Evolutionary conservation across 208 protist genomes (phyloP).

Genomic region (Trypanosoma platydactyli): DNA sequence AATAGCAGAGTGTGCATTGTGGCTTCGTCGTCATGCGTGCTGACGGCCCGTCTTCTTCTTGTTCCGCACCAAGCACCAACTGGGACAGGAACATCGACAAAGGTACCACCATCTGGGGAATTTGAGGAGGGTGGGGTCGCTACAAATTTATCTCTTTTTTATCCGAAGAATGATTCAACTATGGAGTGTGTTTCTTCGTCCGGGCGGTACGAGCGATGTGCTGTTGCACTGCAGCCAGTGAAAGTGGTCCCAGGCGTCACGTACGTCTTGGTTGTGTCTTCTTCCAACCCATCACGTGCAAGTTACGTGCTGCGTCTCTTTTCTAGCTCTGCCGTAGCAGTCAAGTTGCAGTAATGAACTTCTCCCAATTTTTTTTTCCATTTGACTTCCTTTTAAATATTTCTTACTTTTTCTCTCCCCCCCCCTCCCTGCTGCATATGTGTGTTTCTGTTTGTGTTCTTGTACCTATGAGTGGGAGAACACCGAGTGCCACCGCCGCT

Average conservation of each 20-base stretch:
- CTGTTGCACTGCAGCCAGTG: slow-evolving; percentile 45
- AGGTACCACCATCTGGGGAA: slow-evolving; percentile 21
- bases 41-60: slow-evolving; percentile 56
- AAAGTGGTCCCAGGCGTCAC: slow-evolving; percentile 43
- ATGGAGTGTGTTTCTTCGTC: slow-evolving; percentile 65
- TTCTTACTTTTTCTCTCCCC: neutral
- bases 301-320: slow-evolving; percentile 76
- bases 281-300: slow-evolving; percentile 30
- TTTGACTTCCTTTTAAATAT: slow-evolving; percentile 2
- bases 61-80: slow-evolving; percentile 24
- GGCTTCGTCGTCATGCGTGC: slow-evolving; percentile 29
- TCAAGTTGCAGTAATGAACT: slow-evolving; percentile 31
- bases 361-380: slow-evolving; percentile 12
- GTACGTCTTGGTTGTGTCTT: slow-evolving; percentile 69
- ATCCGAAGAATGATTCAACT: slow-evolving; percentile 33
- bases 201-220: slow-evolving; percentile 40
- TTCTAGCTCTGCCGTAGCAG: slow-evolving; percentile 39
- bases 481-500: neutral
- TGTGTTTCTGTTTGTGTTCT: slow-evolving; percentile 5
- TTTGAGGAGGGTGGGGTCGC: slow-evolving; percentile 24
- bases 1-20: slow-evolving; percentile 56
- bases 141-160: slow-evolving; percentile 62
- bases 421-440: neutral
- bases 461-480: neutral
- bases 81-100: too few relatives aligned